phyloP scores from a whole-genome alignment of 768 basidiomycete genomes.

The Crucibulum laeve region DNA sequence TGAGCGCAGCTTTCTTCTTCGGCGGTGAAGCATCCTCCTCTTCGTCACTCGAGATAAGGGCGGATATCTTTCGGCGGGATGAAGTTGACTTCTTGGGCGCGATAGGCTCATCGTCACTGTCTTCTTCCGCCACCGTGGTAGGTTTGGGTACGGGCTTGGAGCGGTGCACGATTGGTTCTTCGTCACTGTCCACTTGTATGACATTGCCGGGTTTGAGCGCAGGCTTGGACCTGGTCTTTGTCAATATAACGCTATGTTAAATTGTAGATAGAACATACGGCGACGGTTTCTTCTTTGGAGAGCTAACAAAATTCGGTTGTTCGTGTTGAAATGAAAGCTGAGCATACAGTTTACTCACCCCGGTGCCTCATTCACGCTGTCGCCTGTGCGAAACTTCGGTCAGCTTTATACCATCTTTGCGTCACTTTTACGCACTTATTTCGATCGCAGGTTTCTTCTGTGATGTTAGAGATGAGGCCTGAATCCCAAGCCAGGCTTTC shows the following conservation, averaged over 20 bases:
- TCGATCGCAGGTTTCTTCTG: constrained; percentile 20
- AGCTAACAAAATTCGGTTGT: neutral
- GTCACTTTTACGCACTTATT: constrained; percentile 17
- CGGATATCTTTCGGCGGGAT: constrained; percentile 27
- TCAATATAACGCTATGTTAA: neutral
- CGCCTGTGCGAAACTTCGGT: constrained; percentile 6
- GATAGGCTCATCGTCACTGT: constrained; percentile 17
- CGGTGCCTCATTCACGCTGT: constrained; percentile 11
- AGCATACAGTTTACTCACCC: neutral
- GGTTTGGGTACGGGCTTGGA: constrained; percentile 8
- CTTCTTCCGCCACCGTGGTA: constrained; percentile 16
- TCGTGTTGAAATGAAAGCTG: neutral
- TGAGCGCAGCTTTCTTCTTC: constrained; percentile 34
- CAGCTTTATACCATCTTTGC: neutral
- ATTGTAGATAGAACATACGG: neutral
- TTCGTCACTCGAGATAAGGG: constrained; percentile 33
- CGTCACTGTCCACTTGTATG: neutral
- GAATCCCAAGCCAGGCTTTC: neutral
- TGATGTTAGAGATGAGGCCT: constrained; percentile 7
- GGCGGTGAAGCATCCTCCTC: constrained; percentile 34
- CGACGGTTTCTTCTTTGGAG: neutral
- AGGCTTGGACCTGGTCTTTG: neutral
- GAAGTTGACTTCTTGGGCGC: constrained; percentile 6
- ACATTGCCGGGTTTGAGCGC: neutral
- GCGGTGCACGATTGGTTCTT: neutral